Conservation (phyloP, 1,139 yeast species). For the Nadsonia commutata region DNA sequence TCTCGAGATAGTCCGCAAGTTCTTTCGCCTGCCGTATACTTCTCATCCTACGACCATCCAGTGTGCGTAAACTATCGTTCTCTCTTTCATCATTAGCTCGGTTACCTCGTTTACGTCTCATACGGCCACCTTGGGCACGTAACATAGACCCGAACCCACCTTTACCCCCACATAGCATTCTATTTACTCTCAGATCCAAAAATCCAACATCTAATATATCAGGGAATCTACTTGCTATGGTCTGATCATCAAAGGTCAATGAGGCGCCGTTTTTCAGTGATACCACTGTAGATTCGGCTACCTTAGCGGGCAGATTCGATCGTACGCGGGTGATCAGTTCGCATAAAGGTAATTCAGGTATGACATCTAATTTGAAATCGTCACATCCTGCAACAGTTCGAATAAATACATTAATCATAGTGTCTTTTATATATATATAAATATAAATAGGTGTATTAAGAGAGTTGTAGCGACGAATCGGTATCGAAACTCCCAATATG, state of each 20-base stretch:
- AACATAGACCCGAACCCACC: conserved; percentile 37
- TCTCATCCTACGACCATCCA: conserved; percentile 27
- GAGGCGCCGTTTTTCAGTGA: background rate
- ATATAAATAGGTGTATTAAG: too few species aligned
- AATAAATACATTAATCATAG: background rate
- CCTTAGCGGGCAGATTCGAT: background rate
- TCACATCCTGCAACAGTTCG: background rate
- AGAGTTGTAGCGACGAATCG: too few species aligned
- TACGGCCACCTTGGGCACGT: conserved; percentile 27
- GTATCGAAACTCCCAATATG: background rate
- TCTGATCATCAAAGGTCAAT: background rate
- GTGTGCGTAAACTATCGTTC: conserved; percentile 23
- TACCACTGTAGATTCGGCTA: background rate
- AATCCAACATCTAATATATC: background rate
- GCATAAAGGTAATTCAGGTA: background rate
- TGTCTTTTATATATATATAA: background rate
- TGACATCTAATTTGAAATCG: background rate
- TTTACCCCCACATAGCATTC: conserved; percentile 33
- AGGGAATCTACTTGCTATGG: background rate
- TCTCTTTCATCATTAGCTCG: conserved; percentile 14
- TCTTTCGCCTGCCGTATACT: conserved; percentile 24
- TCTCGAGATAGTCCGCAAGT: conserved; percentile 22
- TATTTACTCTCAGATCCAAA: conserved; percentile 12
- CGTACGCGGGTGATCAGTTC: background rate
- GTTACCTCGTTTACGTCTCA: conserved; percentile 20